Evolutionary conservation across 257 asterid species (phyloP), one percentile per base, ranked within the genome.

Genomic region (Solanum chilense): DNA sequence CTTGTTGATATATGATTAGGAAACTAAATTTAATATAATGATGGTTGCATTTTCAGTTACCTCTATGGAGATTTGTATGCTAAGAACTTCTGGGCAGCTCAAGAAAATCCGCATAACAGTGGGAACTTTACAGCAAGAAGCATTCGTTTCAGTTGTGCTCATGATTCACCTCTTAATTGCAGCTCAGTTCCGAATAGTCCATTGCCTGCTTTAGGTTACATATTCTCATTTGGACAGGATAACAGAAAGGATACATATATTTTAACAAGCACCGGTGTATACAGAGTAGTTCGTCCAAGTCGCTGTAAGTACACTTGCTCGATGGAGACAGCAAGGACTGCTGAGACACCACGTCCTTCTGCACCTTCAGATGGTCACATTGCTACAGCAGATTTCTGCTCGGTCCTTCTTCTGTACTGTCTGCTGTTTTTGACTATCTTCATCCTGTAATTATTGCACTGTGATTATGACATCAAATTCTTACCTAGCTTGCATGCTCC

Each of bases 251-350:
- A 95, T 82, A 88, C 93, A 23, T 94, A 87, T 86, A 66, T 95
- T 86, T 87, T 97, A 83, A 92, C 99, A 52, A 90, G 89, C 91
- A 91, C 91, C 56, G 99, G 98, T 1, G 98, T 94, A 69, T 97
- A 94, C 89, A 91, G 99, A 89, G 91, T 95, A 3, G 99, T 95
- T 89, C 92, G 98, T 27, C 98, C 99, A 14, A 95, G 98, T 89
- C 91, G 99, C 21, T 97, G 99, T 87, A 92, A 89, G 52, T 95
- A 93, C 89, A 88, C 92, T 74, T 95, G 99, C 94, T 90, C 98
- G 2, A 95, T 93, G 94, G 98, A 97, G 91, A 94, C 87, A 1
- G 88, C 66, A 42, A 76, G 87, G 3, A 64, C 95, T 9, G 62
- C 87, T 47, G 74, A 31, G 3, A 83, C 62, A 41, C 86, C 90